A percentile compares a stretch with the other conserved stretches of the same genome.
Conservation (phyloP, 78 protist species). For the Dictyostelium capitatum region DNA sequence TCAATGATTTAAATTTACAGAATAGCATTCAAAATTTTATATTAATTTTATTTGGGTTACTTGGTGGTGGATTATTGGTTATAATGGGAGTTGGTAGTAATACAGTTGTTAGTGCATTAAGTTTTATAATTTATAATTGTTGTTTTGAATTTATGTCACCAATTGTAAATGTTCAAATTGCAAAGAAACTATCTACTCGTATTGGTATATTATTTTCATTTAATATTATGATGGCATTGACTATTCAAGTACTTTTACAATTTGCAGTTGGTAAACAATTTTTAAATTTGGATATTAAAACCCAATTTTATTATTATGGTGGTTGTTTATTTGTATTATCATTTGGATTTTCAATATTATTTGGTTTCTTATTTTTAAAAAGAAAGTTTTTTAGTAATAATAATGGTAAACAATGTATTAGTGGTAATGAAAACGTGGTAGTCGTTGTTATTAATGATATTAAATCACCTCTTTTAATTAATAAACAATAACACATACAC, state of each 20-base stretch:
- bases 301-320: slow-evolving; percentile 53
- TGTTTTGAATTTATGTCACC: slow-evolving; percentile 72
- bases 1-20: not conserved
- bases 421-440: not conserved
- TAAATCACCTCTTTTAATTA: too few species aligned
- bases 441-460: too few species aligned
- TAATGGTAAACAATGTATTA: not conserved
- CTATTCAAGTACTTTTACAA: slow-evolving; percentile 42
- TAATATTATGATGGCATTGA: slow-evolving; percentile 58
- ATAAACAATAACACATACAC: too few species aligned
- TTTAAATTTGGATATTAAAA: slow-evolving; percentile 28
- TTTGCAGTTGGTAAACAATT: slow-evolving; percentile 24
- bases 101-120: slow-evolving; percentile 13
- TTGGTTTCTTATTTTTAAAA: slow-evolving; percentile 4
- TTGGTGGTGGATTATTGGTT: slow-evolving; percentile 38
- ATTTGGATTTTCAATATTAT: slow-evolving; percentile 20
- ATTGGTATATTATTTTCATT: slow-evolving; percentile 49
- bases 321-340: slow-evolving; percentile 31
- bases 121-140: slow-evolving; percentile 56
- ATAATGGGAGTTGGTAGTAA: slow-evolving; percentile 48
- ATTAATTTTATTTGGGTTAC: slow-evolving; percentile 32
- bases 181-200: slow-evolving; percentile 31
- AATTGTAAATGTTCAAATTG: slow-evolving; percentile 70
- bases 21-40: slow-evolving; percentile 29
- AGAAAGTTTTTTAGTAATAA: not conserved